phyloP scores from a whole-genome alignment of 2,329 filamentous ascomycete genomes.

The Aspergillus latus region DNA sequence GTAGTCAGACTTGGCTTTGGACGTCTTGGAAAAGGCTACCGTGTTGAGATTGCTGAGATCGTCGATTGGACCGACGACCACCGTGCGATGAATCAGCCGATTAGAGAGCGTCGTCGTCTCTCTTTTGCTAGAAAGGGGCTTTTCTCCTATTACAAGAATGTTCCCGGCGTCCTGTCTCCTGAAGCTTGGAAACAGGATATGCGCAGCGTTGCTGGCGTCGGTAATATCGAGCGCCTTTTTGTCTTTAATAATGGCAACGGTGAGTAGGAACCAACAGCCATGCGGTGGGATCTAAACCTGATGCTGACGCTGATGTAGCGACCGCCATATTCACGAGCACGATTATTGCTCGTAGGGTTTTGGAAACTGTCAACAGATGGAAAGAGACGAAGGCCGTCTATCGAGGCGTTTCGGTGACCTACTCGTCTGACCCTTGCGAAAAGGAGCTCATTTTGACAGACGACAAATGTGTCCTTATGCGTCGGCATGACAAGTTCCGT shows the following conservation, averaged over 20 bases:
- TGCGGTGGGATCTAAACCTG: not conserved
- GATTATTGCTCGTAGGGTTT: slow-evolving; percentile 35
- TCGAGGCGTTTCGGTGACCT: slow-evolving; percentile 36
- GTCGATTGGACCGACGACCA: slow-evolving; percentile 37
- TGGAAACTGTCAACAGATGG: slow-evolving; percentile 34
- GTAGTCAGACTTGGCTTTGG: slow-evolving; percentile 30
- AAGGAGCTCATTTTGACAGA: slow-evolving; percentile 35
- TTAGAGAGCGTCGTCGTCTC: slow-evolving; percentile 42
- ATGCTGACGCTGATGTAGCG: slow-evolving; percentile 28
- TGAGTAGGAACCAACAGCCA: slow-evolving; percentile 23
- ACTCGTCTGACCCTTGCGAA: slow-evolving; percentile 43
- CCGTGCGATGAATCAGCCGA: slow-evolving; percentile 36
- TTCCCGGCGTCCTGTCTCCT: slow-evolving; percentile 29
- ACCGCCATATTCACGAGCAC: slow-evolving; percentile 43
- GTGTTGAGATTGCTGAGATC: slow-evolving; percentile 30
- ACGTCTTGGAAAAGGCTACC: slow-evolving; percentile 35
- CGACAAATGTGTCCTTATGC: slow-evolving; percentile 9
- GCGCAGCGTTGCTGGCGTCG: slow-evolving; percentile 32
- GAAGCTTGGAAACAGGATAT: slow-evolving; percentile 39
- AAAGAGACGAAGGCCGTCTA: slow-evolving; percentile 31
- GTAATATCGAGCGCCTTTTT: slow-evolving; percentile 43
- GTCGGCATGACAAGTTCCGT: not conserved
- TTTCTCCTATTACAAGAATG: slow-evolving; percentile 24
- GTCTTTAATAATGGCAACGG: slow-evolving; percentile 46
- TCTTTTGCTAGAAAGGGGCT: slow-evolving; percentile 43